Percentiles rank a stretch among this genome's conserved stretches.
Evolutionary conservation across 805 yeast genomes (phyloP).

Genomic region (Myxozyma mucilagina): DNA sequence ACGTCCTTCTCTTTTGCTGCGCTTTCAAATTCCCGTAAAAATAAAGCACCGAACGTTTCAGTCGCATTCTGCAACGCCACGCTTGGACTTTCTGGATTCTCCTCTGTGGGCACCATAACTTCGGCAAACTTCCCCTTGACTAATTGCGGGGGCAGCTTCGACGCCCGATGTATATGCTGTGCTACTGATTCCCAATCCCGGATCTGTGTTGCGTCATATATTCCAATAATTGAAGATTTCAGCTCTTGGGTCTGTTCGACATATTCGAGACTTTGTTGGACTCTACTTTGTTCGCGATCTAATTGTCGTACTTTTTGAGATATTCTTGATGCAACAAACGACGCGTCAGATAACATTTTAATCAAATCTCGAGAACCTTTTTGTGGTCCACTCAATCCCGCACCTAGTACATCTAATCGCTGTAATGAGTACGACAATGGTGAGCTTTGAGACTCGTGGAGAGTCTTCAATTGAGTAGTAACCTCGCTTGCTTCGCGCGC

Average conservation of each 20-base stretch:
- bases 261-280: constrained; percentile 60
- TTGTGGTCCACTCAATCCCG: constrained; percentile 40
- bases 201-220: constrained; percentile 66
- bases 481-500: constrained; percentile 15
- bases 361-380: constrained; percentile 62
- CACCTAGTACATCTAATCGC: constrained; percentile 36
- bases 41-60: constrained; percentile 55
- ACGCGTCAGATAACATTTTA: constrained; percentile 57
- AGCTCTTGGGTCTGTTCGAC: constrained; percentile 67
- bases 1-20: constrained; percentile 71
- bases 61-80: constrained; percentile 60
- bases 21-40: constrained; percentile 61
- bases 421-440: constrained; percentile 32
- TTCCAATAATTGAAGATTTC: constrained; percentile 63
- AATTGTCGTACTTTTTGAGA: constrained; percentile 68
- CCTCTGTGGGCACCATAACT: constrained; percentile 80
- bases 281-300: constrained; percentile 68
- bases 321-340: constrained; percentile 62
- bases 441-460: constrained; percentile 11
- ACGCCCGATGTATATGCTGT: constrained; percentile 51
- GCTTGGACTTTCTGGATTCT: constrained; percentile 76
- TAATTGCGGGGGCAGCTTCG: constrained; percentile 53
- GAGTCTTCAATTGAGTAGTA: constrained; percentile 2
- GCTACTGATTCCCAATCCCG: constrained; percentile 81
- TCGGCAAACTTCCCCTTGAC: constrained; percentile 70